Base-by-base conservation (phyloP, 2,329 filamentous ascomycete genomes). In the Fusarium sp. region DNA sequence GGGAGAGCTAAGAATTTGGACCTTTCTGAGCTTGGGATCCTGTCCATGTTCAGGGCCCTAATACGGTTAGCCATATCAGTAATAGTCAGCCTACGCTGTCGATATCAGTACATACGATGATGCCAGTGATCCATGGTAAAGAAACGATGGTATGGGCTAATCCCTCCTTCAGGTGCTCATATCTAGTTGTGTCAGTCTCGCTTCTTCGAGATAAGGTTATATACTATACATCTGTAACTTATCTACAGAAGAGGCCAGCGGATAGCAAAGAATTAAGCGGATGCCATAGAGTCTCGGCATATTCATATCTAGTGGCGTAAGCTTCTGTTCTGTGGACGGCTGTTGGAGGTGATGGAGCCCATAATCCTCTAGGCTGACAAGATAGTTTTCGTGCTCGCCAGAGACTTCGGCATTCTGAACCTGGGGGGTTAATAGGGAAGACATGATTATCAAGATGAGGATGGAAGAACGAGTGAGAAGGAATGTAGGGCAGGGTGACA, bases 301-400 rank as follows among this genome's bases (percentile, higher is more conserved):
- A 15, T 53, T 53, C 20, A 53, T 45, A 4, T 53, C 50, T 17
- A 53, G 13, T 5, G 50, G 50, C 1, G 39, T 53, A 11, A 53
- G 50, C 20, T 10, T 35, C 20, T 53, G 28, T 4, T 45, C 17
- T 4, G 28, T 28, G 6, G 39, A 35, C 1, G 17, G 20, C 24
- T 32, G 20, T 15, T 53, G 39, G 1, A 45, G 20, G 24, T 32
- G 20, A 15, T 53, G 39, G 2, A 45, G 20, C 7, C 20, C 39
- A 45, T 53, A 53, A 6, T 45, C 11, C 8, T 45, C 28, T 5
- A 45, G 10, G 10, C 6, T 33, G 4, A 45, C 39, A 24, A 53
- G 11, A 45, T 24, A 9, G 7, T 3, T 15, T 5, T 30, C 28
- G 3, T 30, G 28, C 28, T 30, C 10, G 28, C 28, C 28, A 6